Percentiles rank a stretch among this genome's conserved stretches.
These are phyloP conservation scores for Sphaerobolus stellatus DNA, from an alignment of 1,284 basidiomycete species.

Conservation along the genomic window DNA sequence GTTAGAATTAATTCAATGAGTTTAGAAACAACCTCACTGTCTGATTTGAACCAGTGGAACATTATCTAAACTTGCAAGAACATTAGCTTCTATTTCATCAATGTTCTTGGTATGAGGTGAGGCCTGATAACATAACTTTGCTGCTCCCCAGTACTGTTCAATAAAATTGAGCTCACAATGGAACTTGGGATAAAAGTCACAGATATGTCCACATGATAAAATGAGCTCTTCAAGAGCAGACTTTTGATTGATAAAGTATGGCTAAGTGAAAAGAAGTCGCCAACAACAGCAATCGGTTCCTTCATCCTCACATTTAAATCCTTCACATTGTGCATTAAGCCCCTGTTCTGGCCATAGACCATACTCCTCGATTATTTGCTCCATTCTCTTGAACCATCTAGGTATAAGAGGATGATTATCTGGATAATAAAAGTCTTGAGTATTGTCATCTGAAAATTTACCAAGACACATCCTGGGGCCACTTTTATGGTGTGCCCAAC, in stretches of 20 bases:
- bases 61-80: slow-evolving; percentile 7
- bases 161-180: no score
- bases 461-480: background rate
- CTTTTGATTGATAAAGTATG: slow-evolving; percentile 22
- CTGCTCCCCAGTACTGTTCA: no score
- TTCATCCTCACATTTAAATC: slow-evolving; percentile 22
- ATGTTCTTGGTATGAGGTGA: no score
- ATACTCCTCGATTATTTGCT: slow-evolving; percentile 22
- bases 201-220: no score
- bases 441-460: slow-evolving; percentile 22
- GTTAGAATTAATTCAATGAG: no score
- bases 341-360: slow-evolving; percentile 15
- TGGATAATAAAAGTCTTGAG: slow-evolving; percentile 23
- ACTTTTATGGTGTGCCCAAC: slow-evolving; percentile 15
- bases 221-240: slow-evolving; percentile 22
- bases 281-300: slow-evolving; percentile 21
- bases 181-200: no score
- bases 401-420: slow-evolving; percentile 15
- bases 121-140: no score
- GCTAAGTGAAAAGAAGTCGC: slow-evolving; percentile 25
- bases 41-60: background rate
- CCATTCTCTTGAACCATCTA: slow-evolving; percentile 33
- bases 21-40: no score
- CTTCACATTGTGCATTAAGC: slow-evolving; percentile 18
- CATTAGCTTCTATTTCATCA: slow-evolving; percentile 12